Conservation (phyloP, 225 moss, liverwort and hornwort species). For the Climacium dendroides region DNA sequence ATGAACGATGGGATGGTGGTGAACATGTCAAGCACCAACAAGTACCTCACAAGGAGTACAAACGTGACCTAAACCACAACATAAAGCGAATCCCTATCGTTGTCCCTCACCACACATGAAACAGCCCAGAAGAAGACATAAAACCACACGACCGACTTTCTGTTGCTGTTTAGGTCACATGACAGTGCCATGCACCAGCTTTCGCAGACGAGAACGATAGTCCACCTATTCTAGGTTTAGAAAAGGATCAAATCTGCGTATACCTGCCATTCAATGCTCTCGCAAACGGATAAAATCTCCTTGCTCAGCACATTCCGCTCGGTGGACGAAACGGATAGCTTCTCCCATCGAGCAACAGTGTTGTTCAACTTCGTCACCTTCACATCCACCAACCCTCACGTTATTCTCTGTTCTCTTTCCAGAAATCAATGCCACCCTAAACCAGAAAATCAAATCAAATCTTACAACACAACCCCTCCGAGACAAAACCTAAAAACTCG, state of each 20-base stretch:
- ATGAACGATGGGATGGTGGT: neutral
- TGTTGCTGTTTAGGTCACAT: neutral
- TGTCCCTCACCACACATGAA: neutral
- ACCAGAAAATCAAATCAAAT: neutral
- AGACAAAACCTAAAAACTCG: neutral
- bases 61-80: neutral
- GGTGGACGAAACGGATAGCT: conserved; percentile 28
- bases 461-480: neutral
- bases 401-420: neutral
- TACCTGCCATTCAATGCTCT: conserved; percentile 87
- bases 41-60: neutral
- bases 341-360: conserved; percentile 45
- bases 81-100: neutral
- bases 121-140: neutral
- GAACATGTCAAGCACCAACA: neutral
- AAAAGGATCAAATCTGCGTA: neutral
- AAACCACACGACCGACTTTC: neutral
- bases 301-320: conserved; percentile 43
- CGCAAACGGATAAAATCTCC: conserved; percentile 52
- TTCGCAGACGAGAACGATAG: neutral
- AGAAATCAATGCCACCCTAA: neutral
- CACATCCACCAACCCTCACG: neutral
- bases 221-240: neutral
- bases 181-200: neutral
- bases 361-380: conserved; percentile 28